Evolutionary conservation across 2,329 filamentous ascomycete genomes (phyloP).

Genomic region (Monilinia fructicola): DNA sequence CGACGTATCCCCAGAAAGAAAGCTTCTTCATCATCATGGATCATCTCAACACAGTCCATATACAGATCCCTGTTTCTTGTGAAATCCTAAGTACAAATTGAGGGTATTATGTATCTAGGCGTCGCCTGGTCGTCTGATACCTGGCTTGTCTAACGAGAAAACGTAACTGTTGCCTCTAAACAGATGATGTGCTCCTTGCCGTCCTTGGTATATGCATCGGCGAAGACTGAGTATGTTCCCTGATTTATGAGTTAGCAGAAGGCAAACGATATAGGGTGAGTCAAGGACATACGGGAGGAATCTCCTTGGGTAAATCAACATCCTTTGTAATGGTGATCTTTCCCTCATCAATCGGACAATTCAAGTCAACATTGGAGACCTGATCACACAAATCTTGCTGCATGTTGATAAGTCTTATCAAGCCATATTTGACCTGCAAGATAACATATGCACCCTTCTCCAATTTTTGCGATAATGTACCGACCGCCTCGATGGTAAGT

Average conservation of each 20-base stretch:
- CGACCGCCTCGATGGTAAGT: conserved; percentile 76
- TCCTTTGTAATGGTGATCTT: conserved; percentile 71
- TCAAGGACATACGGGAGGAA: conserved; percentile 74
- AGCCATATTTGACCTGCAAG: conserved; percentile 86
- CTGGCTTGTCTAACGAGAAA: conserved; percentile 41
- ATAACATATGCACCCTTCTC: conserved; percentile 77
- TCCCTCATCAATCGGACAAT: conserved; percentile 85
- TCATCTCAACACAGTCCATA: conserved; percentile 20
- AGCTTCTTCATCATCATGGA: conserved; percentile 12
- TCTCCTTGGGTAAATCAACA: conserved; percentile 80
- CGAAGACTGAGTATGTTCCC: conserved; percentile 88
- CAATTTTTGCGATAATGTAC: conserved; percentile 71
- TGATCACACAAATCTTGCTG: conserved; percentile 85
- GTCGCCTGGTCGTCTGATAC: conserved; percentile 12
- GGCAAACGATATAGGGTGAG: too few relatives aligned
- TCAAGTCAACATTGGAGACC: conserved; percentile 80
- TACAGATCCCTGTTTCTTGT: background rate
- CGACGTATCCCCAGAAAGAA: conserved; percentile 30
- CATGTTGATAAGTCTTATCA: conserved; percentile 84
- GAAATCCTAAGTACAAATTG: conserved; percentile 6
- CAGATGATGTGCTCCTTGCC: conserved; percentile 74
- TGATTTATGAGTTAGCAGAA: conserved; percentile 42
- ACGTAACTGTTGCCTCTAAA: conserved; percentile 71
- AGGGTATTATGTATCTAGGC: conserved; percentile 2
- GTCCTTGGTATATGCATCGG: conserved; percentile 77